phyloP scores from a whole-genome alignment of 345 rosid species.

The Pseudoturritis turrita region DNA sequence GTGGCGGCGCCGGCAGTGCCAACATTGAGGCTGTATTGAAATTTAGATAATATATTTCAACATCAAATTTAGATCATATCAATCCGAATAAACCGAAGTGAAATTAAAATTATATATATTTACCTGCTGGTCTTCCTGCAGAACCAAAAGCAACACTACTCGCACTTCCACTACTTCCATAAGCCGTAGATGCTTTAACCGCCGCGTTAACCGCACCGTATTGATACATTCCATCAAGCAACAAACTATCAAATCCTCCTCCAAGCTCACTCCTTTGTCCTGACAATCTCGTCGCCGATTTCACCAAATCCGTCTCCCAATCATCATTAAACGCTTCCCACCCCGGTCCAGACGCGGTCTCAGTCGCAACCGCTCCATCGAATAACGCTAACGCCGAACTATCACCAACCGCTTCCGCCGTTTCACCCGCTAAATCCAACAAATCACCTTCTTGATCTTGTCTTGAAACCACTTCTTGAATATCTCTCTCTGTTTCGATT shows the following conservation, averaged over 20 bases:
- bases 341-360: slow-evolving; percentile 12
- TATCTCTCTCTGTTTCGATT: slow-evolving; percentile 7
- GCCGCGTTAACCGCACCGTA: slow-evolving; percentile 22
- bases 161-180: slow-evolving; percentile 47
- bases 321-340: slow-evolving; percentile 70
- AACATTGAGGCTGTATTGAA: slow-evolving; percentile 33
- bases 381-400: slow-evolving; percentile 57
- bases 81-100: no score
- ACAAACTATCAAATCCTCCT: slow-evolving; percentile 34
- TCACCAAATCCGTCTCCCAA: slow-evolving; percentile 73
- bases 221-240: slow-evolving; percentile 39
- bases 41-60: neutral
- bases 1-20: slow-evolving; percentile 48
- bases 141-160: slow-evolving; percentile 58
- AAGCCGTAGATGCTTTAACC: slow-evolving; percentile 13
- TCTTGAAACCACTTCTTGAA: neutral
- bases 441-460: slow-evolving; percentile 52
- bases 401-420: slow-evolving; percentile 26
- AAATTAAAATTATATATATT: no score
- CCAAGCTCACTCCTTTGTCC: slow-evolving; percentile 30
- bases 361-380: slow-evolving; percentile 32
- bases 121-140: slow-evolving; percentile 41
- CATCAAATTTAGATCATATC: no score
- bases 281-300: slow-evolving; percentile 47
- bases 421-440: slow-evolving; percentile 42